A percentile compares a stretch with the other conserved stretches of the same genome.
These are phyloP conservation scores for Neurospora pannonica DNA, from an alignment of 495 filamentous ascomycete species.

Conservation along the genomic window DNA sequence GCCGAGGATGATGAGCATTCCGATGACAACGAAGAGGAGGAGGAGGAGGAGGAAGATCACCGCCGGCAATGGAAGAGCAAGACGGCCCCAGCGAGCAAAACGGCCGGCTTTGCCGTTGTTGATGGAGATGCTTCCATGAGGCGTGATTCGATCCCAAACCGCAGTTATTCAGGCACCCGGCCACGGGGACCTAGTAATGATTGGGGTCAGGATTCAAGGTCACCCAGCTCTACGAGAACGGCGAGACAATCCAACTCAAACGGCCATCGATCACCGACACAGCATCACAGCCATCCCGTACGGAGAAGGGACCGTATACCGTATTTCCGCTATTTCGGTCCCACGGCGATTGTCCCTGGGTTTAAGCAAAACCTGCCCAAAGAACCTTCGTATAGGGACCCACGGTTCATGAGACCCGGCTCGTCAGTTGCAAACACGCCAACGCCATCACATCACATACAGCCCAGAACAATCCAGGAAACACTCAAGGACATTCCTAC, in stretches of 20 bases:
- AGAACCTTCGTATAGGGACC: neutral
- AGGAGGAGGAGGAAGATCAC: conserved; percentile 24
- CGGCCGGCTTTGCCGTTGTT: conserved; percentile 14
- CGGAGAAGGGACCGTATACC: conserved; percentile 54
- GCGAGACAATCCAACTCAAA: conserved; percentile 18
- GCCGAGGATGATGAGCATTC: conserved; percentile 18
- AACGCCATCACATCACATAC: conserved; percentile 11
- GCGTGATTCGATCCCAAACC: conserved; percentile 17
- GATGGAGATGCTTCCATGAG: conserved; percentile 5
- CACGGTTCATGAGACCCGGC: neutral
- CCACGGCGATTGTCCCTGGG: conserved; percentile 82
- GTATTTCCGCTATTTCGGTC: conserved; percentile 81
- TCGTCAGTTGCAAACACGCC: conserved; percentile 6
- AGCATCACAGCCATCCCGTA: conserved; percentile 29
- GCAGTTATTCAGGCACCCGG: conserved; percentile 7
- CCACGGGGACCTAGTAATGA: conserved; percentile 15
- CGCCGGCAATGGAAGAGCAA: conserved; percentile 25
- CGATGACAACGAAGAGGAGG: conserved; percentile 12
- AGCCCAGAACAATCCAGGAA: conserved; percentile 37
- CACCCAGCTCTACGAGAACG: conserved; percentile 12
- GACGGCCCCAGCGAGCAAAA: neutral
- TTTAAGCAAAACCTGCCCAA: conserved; percentile 73
- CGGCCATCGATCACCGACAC: conserved; percentile 31
- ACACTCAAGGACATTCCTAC: conserved; percentile 56
- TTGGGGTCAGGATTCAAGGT: conserved; percentile 19